Base-by-base conservation (phyloP, 2,329 filamentous ascomycete genomes). In the Diaporthe sp. region DNA sequence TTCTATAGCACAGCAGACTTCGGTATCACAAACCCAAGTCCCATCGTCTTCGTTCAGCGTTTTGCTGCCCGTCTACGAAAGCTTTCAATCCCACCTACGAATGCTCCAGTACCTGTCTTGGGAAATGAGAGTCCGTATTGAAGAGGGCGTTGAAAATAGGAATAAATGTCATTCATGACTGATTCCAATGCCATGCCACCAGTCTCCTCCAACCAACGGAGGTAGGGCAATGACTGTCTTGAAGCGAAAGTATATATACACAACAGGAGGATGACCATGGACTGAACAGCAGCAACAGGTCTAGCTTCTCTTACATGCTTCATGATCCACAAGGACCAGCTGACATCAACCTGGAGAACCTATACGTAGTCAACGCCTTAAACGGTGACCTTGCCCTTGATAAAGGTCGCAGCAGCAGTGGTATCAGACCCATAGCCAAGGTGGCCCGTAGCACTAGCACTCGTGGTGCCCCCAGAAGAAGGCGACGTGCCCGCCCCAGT, bases 391-490 rank as follows among this genome's bases (percentile, higher is more conserved):
- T 72, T 75, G 25, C 67, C 46, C 71, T 77, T 72, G 70, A 78
- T 76, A 12, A 77, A 78, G 2, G 72, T n/a, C 12, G 77, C 77
- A 7, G 76, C 77, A 3, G 76, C 31, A 39, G 51, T 39, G 4
- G 70, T 53, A 42, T 78, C 77, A 10, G 77, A 49, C 12, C 77
- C 76, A 31, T 78, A 78, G 4, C 77, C 76, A 28, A 77, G 42
- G 44, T 78, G 77, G 22, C 72, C 68, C n/a, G 31, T 10, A 2
- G 68, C 34, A 60, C 77, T 77, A 0, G 22, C 17, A 4, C 67
- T 75, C 19, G n/a, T 37, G 13, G 73, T 75, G 25, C 77, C 76
- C 13, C 76, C 74, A 5, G 76, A 34, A 4, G 71, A 75, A 4
- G 77, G 67, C 17, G 71, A 77, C 3, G n/a, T 34, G 5, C 55